Conservation (phyloP, 2,329 filamentous ascomycete species). For the Trichoderma atrobrunneum region DNA sequence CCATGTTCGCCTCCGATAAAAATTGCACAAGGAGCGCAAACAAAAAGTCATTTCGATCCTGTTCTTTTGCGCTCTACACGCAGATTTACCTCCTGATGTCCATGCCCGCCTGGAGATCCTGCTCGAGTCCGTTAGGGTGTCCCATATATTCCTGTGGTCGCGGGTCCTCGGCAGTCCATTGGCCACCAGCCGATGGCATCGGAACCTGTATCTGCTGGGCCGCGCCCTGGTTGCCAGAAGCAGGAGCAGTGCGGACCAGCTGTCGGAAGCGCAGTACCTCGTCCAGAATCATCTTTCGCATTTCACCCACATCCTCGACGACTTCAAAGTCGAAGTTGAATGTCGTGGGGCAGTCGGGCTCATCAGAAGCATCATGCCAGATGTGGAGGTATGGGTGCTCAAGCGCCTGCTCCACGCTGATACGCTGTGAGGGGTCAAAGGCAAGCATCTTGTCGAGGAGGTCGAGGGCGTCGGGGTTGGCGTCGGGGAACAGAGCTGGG, state of each 20-base stretch:
- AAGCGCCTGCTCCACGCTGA: slow-evolving; percentile 90
- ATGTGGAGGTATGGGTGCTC: slow-evolving; percentile 96
- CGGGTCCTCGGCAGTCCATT: slow-evolving; percentile 60
- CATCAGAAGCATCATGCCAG: slow-evolving; percentile 97
- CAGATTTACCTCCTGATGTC: slow-evolving; percentile 31
- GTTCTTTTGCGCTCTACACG: not conserved
- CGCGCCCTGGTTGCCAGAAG: slow-evolving; percentile 31
- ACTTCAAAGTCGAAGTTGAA: slow-evolving; percentile 99
- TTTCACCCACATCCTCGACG: slow-evolving; percentile 90
- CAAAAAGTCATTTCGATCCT: not conserved
- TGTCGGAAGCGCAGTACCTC: slow-evolving; percentile 86
- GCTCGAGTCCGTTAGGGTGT: slow-evolving; percentile 52
- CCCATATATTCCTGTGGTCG: slow-evolving; percentile 57
- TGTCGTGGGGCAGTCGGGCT: slow-evolving; percentile 86
- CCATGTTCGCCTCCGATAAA: not conserved
- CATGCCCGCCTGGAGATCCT: slow-evolving; percentile 53
- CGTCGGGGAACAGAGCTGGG: slow-evolving; percentile 82
- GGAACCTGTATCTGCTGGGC: slow-evolving; percentile 48
- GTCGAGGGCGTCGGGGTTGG: slow-evolving; percentile 93
- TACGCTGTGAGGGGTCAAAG: slow-evolving; percentile 90
- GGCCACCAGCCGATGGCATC: slow-evolving; percentile 48
- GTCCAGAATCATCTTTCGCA: slow-evolving; percentile 96
- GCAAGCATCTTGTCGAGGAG: slow-evolving; percentile 96
- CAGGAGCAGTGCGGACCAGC: slow-evolving; percentile 51
- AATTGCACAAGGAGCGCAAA: not conserved